Base-by-base conservation (phyloP, 306 rosid genomes). In the Medicago arabica region DNA sequence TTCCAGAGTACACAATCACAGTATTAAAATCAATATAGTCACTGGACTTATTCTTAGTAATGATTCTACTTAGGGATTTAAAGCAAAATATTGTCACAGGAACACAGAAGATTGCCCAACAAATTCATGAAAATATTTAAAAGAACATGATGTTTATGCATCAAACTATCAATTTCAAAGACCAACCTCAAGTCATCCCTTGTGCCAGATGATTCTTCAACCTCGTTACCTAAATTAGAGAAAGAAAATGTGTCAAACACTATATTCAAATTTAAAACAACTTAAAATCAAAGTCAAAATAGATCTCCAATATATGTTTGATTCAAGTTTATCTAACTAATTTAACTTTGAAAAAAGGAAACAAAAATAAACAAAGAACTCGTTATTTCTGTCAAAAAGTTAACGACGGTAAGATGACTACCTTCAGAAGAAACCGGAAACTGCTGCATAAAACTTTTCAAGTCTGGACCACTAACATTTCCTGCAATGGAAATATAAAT, bases 381-480 rank as follows among this genome's bases (percentile, higher is more conserved):
- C 40, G 68, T 13, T 41, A 50, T 74, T 62, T 64, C 46, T 46
- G 38, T 65, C 51, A 61, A 21, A 54, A 66, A 76, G 57, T 14
- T 66, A 57, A 41, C 14, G 40, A 43, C 11, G 40, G 60, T 40
- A 75, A 49, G 76, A 75, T 43, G 38, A 91, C 97, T 90, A 91
- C 98, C 98, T 90, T 95, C 84, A 3, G 95, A 86, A 81, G 86
- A 39, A 15, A 21, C 81, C 46, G 89, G 93, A 66, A 92, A 84
- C 81, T 95, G 99, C 82, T 46, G 91, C 58, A 95, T 83, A 77
- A 95, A 95, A 85, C 96, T 90, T 82, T 81, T 89, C 85, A 95
- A 83, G 80, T 95, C 96, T 40, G 97, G 93, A 71, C 93, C 93
- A 74, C 82, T 75, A 75, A 60, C 86, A 78, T 86, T 87, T 71